Evolutionary conservation across 768 basidiomycete species (phyloP), one percentile per base, ranked within the genome.

Genomic region (Coprinopsis sp.): DNA sequence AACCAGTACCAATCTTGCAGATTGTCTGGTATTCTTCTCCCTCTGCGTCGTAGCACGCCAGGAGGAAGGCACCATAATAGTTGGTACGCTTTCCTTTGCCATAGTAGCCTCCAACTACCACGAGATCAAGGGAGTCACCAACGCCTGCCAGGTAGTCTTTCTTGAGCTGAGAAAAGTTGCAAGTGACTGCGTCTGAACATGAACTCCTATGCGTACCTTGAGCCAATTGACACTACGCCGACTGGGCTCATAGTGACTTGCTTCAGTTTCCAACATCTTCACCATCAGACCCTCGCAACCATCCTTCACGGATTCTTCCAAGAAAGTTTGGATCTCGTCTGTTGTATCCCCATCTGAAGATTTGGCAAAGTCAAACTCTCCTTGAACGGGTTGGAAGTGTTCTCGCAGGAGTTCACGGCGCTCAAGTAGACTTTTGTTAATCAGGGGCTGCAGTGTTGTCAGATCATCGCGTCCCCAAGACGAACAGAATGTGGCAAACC

Each of bases 221-320:
- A 99, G 71, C 96, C 96, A 99, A 61, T 98, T 97, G 45, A 97
- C 87, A 67, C 90, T 93, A 31, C 96, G 74, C 48, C 95, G 71
- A 64, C 91, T 95, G 7, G 96, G 96, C 65, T 97, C 94, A 60
- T 99, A 99, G 57, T 79, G 90, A 63, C 92, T 91, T 6, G 86
- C 89, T 30, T 91, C 86, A 37, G 80, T 86, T 33, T 95, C 91
- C 14, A 99, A 70, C 92, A 96, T 95, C 71, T 99, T 99, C 49
- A 99, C 91, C 96, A 99, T 99, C 37, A 99, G 77, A 8, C 96
- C 96, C 64, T 99, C 96, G 62, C 96, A 98, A 2, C 95, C 93
- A 61, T 98, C 96, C 62, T 93, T 97, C 54, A 99, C 91, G 63
- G 90, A 93, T 54, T 93, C 89, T 61, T 98, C 95, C 7, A 99